Evolutionary conservation across 1,139 yeast species (phyloP), one percentile per base, ranked within the genome.

Genomic region (Martiniozyma asiatica): DNA sequence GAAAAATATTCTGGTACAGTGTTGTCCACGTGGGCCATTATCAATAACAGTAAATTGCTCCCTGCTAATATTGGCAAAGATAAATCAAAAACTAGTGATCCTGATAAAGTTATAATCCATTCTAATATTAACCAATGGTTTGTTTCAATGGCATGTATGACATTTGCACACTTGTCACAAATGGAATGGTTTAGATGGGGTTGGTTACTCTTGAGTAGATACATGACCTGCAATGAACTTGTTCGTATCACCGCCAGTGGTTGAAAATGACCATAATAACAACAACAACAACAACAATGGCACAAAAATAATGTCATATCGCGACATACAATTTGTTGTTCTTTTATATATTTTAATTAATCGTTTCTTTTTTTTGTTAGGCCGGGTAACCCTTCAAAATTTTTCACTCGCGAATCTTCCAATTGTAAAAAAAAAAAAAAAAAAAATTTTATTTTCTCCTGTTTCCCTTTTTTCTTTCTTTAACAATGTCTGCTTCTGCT

Each of bases 161-260:
- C 75, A 4, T 65, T 65, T 42, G 94, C 82, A 4, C 97, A 89
- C 55, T 63, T 63, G 40, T 75, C 94, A 4, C 99, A 89, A 53
- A 80, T 89, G 84, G 87, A 77, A 10, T 89, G 97, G 97, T 89
- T 79, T 54, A 65, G 99, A 41, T 82, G 80, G 60, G 78, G 85
- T 2, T 89, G 97, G 96, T 62, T 89, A 46, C 38, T 69, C 6
- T 56, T 76, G 25, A 79, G 94, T 38, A 64, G 92, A 39, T 80
- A 79, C 55, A 67, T 79, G 67, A 75, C 73, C 26, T 65, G 63
- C 31, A 89, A 87, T 53, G 87, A 81, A 46, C 62, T 85, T 37
- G 56, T 53, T 24, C 18, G n/a, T n/a, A n/a, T n/a, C n/a, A n/a
- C n/a, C n/a, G n/a, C n/a, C n/a, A n/a, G n/a, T n/a, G n/a, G n/a